Percentiles rank a stretch among this genome's conserved stretches.
Evolutionary conservation across 495 filamentous ascomycete genomes (phyloP).

Genomic region (Bathelium albidoporum): DNA sequence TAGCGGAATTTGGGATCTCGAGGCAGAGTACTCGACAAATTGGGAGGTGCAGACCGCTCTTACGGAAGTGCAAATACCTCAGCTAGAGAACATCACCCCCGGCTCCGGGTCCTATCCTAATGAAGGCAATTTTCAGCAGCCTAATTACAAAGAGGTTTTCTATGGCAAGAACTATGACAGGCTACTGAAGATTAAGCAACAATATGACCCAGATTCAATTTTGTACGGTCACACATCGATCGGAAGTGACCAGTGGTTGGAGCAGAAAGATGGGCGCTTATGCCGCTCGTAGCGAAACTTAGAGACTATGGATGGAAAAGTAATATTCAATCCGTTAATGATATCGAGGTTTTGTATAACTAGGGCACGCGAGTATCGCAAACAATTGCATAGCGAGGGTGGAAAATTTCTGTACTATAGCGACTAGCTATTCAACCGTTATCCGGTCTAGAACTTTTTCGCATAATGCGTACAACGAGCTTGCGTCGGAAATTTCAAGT

Average conservation of each 20-base stretch:
- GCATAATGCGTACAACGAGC: no score
- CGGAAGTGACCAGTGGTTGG: constrained; percentile 16
- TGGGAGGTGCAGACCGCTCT: constrained; percentile 1
- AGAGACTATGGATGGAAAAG: no score
- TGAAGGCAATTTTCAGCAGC: constrained; percentile 35
- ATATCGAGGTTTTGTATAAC: no score
- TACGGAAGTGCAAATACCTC: constrained; percentile 9
- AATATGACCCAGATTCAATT: constrained; percentile 18
- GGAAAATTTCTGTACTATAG: no score
- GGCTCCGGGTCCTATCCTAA: constrained; percentile 37
- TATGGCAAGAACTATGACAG: constrained; percentile 17
- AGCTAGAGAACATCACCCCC: constrained; percentile 17
- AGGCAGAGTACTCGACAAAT: background rate
- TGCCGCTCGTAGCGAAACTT: no score
- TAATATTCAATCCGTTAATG: no score
- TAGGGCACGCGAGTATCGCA: no score
- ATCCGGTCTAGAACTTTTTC: no score
- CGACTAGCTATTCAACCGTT: no score
- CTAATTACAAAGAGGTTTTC: constrained; percentile 14
- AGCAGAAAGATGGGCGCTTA: constrained; percentile 5
- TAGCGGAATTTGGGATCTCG: background rate
- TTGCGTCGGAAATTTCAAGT: constrained; percentile 27
- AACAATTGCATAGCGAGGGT: no score
- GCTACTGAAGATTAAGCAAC: constrained; percentile 14
- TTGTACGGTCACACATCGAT: constrained; percentile 14